Percentiles rank a stretch among this genome's conserved stretches.
phyloP scores from a whole-genome alignment of 2,329 filamentous ascomycete genomes.

The Aspergillus quadricinctus region DNA sequence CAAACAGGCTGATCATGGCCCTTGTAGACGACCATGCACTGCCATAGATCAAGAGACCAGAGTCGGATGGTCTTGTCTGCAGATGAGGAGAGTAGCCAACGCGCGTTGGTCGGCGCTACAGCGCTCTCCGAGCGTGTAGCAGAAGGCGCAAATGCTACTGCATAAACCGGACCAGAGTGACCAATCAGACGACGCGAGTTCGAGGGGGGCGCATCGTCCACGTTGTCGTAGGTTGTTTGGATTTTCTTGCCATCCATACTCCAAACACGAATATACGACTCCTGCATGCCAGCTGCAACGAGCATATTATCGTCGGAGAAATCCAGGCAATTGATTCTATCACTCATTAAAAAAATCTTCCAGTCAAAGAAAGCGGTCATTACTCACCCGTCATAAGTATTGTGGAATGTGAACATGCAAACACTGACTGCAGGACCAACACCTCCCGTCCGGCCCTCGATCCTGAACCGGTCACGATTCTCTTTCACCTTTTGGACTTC shows the following conservation, averaged over 20 bases:
- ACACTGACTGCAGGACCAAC: conserved; percentile 79
- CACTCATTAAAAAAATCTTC: conserved; percentile 16
- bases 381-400: conserved; percentile 79
- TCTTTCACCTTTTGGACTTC: conserved; percentile 94
- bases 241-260: conserved; percentile 80
- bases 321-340: conserved; percentile 83
- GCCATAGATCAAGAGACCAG: conserved; percentile 89
- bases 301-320: conserved; percentile 88
- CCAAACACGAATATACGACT: conserved; percentile 96
- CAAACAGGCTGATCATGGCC: conserved; percentile 87
- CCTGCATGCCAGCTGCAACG: conserved; percentile 81
- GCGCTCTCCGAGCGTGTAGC: conserved; percentile 47
- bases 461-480: conserved; percentile 84
- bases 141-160: conserved; percentile 80
- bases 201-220: conserved; percentile 58
- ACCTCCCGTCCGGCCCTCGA: conserved; percentile 78
- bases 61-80: conserved; percentile 84
- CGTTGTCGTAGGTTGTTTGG: conserved; percentile 58
- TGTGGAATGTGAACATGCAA: conserved; percentile 98
- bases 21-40: conserved; percentile 90
- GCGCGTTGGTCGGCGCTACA: conserved; percentile 57
- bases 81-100: conserved; percentile 80
- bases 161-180: conserved; percentile 84
- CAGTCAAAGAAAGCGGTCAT: background rate
- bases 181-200: conserved; percentile 77